Base-by-base conservation (phyloP, 257 asterid species). In the Jacaranda mimosifolia region DNA sequence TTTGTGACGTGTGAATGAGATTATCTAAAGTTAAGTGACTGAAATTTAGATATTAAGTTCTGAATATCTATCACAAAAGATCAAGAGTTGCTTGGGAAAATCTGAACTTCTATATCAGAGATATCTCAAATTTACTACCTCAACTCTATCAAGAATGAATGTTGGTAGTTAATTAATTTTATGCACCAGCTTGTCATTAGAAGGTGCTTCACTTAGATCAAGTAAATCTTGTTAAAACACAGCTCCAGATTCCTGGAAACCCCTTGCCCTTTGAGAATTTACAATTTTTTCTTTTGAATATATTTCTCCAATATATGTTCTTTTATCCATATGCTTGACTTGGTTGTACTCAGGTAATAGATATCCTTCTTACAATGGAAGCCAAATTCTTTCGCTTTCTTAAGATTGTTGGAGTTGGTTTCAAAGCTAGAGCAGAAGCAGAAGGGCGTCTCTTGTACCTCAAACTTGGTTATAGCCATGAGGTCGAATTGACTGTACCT, bases 401-500 rank as follows among this genome's bases (percentile, higher is more conserved):
- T 19, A 91, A 89, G 87, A 85, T 91, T 42, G 95, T 89, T 51
- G 97, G 97, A 58, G 97, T 91, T 36, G 97, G 95, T 78, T 91
- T 88, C 87, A 91, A 91, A 84, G 95, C 93, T 40, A 81, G 97
- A 76, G 97, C 95, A 12, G 92, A 88, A 85, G 76, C 93, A 3
- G 93, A 91, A 84, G 97, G 97, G 38, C 97, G 91, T 48, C 83
- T 88, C 40, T 77, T 91, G 83, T 91, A 80, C 82, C 91, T 91
- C 18, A 89, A 87, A 70, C 86, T 91, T 14, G 96, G 97, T 38
- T 91, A 89, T 46, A 89, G 95, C 78, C 96, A 91, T 40, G 95
- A 91, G 78, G 93, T 89, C 48, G 95, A 91, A 59, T 58, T 89
- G 63, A 55, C 86, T 0, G 93, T 83, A 7, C 91, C 96, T 45